Evolutionary conservation across 441 rosid genomes (phyloP).

Genomic region (Pelargonium australe): DNA sequence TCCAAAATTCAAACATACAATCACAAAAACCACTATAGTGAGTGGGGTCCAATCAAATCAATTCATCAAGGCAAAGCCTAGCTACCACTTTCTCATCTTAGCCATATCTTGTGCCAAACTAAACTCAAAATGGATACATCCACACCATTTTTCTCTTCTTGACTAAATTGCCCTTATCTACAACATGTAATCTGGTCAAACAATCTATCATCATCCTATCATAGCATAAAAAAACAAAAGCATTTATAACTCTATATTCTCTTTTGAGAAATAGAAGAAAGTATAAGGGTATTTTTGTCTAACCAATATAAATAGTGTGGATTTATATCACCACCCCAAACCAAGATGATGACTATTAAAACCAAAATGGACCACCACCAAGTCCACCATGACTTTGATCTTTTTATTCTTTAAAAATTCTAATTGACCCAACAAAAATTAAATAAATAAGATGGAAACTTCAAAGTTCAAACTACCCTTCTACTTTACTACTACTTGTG

Average conservation of each 20-base stretch:
- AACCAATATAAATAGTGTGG: neutral
- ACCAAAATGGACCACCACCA: conserved; percentile 1
- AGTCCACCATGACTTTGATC: neutral
- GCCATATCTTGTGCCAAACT: neutral
- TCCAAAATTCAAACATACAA: neutral
- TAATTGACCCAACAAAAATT: neutral
- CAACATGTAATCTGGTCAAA: too few species aligned
- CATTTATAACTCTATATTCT: too few species aligned
- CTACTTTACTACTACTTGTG: neutral
- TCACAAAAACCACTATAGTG: neutral
- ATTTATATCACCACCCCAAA: neutral
- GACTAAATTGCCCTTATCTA: too few species aligned
- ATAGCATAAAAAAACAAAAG: too few species aligned
- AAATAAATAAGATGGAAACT: neutral
- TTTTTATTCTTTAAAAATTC: neutral
- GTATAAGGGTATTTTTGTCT: too few species aligned
- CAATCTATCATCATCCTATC: too few species aligned
- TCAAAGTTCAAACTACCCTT: neutral
- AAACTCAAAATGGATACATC: neutral
- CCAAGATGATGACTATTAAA: neutral
- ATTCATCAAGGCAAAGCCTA: too few species aligned
- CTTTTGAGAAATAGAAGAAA: too few species aligned
- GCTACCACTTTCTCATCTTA: too few species aligned
- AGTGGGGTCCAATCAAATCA: too few species aligned
- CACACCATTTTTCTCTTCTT: too few species aligned